phyloP scores from a whole-genome alignment of 2,329 filamentous ascomycete genomes.

The Byssoonygena ceratinophila region DNA sequence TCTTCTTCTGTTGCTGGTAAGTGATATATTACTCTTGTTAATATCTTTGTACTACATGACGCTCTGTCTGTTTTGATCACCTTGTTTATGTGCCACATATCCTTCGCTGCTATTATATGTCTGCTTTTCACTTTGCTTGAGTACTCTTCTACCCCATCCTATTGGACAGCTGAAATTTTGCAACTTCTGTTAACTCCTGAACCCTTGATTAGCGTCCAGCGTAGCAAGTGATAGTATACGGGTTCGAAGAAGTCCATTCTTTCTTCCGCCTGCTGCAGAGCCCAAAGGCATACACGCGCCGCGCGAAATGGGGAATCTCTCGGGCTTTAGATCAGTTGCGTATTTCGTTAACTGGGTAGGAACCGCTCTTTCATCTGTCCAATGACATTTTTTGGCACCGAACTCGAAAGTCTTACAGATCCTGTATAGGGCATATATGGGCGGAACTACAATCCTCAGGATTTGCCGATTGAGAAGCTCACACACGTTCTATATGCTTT shows the following conservation, averaged over 20 bases:
- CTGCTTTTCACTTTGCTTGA: not conserved
- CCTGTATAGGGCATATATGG: constrained; percentile 61
- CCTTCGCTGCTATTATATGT: too few species aligned
- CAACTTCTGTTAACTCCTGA: not conserved
- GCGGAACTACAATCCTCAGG: constrained; percentile 68
- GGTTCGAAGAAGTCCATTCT: not conserved
- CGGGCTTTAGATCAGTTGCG: constrained; percentile 26
- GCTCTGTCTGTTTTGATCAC: not conserved
- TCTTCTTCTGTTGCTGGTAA: not conserved
- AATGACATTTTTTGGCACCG: not conserved
- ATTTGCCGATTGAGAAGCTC: constrained; percentile 66
- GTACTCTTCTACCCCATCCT: too few species aligned
- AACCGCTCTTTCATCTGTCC: not conserved
- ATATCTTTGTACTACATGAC: not conserved
- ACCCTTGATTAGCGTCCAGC: not conserved
- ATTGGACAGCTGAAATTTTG: too few species aligned
- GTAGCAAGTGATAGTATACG: not conserved
- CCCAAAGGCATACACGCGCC: not conserved
- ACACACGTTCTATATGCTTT: constrained; percentile 85
- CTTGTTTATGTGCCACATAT: not conserved
- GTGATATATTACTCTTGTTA: not conserved
- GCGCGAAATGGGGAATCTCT: constrained; percentile 1
- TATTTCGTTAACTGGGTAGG: constrained; percentile 40
- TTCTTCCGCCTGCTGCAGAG: not conserved
- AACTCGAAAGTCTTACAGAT: not conserved